Base-by-base conservation (phyloP, 2,329 filamentous ascomycete species). In the Ceratocystis lukuohia region DNA sequence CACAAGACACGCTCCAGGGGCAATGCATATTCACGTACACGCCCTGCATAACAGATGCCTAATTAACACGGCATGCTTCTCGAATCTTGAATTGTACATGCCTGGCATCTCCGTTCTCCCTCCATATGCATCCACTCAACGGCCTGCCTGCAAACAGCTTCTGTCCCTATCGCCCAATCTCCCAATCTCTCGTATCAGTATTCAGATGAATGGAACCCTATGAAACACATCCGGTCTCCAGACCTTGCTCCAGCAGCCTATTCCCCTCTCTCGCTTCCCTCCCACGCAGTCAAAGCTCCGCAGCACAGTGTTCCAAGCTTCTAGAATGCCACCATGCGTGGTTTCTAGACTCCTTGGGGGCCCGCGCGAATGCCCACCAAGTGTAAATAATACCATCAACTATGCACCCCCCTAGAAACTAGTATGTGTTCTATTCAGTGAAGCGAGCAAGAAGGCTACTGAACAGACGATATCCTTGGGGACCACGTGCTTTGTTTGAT, bases 151-250 rank as follows among this genome's bases (percentile, higher is more conserved):
- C 8, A 37, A 37, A 12, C 33, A 37, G 3, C 33, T 12, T 37
- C 33, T 37, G 2, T 37, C 33, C 33, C 33, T 37, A 37, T 10
- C 33, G 15, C 20, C 20, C 46, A n/a, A n/a, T n/a, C 46, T n/a
- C n/a, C 1, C 46, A n/a, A n/a, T 22, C 17, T 22, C 46, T 22
- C 12, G 53, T 59, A 33, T 30, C 53, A 17, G 53, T 59, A n/a
- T 33, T 59, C 53, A 59, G 53, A 59, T 59, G 28, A 37, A 59
- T 59, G 53, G 53, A 59, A 59, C 53, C 28, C 15, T 59, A 59
- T 59, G 53, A 59, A 59, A 59, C 53, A 59, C 7, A 37, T 4
- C 53, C 28, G 15, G 25, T 30, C 28, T n/a, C 15, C 17, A 59
- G 28, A 5, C 28, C 53, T 33, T 17, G 53, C 6, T 59, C 28